Evolutionary conservation across 2,329 filamentous ascomycete species (phyloP), one percentile per base, ranked within the genome.

Genomic region (Cladophialophora chaetospira): DNA sequence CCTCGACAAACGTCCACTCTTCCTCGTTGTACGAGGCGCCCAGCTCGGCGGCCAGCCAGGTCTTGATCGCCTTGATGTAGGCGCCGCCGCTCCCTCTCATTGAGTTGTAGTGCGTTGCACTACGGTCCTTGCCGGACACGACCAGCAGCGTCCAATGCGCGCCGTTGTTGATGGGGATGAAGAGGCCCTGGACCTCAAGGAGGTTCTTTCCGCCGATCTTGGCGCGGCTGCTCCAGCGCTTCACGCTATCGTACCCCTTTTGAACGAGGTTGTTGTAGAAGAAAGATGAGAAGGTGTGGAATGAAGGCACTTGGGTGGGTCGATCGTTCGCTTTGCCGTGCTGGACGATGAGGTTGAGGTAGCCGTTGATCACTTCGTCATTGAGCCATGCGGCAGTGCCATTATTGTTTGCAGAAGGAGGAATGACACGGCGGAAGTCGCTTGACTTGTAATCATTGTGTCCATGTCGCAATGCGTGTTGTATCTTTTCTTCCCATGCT

Each of bases 91-190:
- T 60, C 1, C 70, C 68, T 3, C 72, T 71, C 28, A 80, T 61
- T 3, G 74, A 77, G 65, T 80, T 77, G 55, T 77, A 79, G 60
- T 79, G 72, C 52, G 79, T 76, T 51, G 79, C 76, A 1, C 71
- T 73, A 36, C 71, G 71, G 38, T 69, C 69, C 11, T 58, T 57
- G 5, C 77, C 77, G n/a, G 70, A 73, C 29, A 80, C 69, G 21
- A 79, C 73, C 48, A 76, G 68, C 10, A 80, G 65, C 3, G 77
- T 79, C 77, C 77, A 80, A 60, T 80, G 77, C n/a, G 63, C 59
- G 17, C 65, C 66, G 50, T 75, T 67, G 58, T 79, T 76, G 28
- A 80, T 72, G 0, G 77, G 77, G 15, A 79, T 71, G 59, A 78
- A 79, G 17, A 80, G 71, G 1, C 69, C 73, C 49, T 79, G 73